Base-by-base conservation (phyloP, 257 asterid genomes). In the Solanum neorickii region DNA sequence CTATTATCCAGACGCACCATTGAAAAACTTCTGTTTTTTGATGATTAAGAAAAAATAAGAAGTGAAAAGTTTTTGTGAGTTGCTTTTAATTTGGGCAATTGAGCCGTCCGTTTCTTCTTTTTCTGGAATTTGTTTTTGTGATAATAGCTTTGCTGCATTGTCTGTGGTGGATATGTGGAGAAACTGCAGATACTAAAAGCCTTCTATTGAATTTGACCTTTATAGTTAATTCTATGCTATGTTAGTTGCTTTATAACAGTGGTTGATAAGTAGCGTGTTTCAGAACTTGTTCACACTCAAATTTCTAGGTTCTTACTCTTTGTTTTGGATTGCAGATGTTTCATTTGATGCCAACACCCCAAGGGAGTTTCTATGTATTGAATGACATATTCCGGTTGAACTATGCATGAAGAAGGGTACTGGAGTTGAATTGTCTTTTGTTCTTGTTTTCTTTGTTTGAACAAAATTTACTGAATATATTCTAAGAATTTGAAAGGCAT, bases 371-470 rank as follows among this genome's bases (percentile, higher is more conserved):
- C 90, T 96, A 93, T 21, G 99, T 96, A 90, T 88, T 88, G 84
- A 96, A 96, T 69, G 99, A 96, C 93, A 94, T 96, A 52, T 96
- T 96, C 94, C 97, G 99, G 89, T 89, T 96, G 91, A 96, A 95
- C 87, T 96, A 96, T 76, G 98, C 97, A 25, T 96, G 92, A 94
- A 66, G 86, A 25, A 25, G 72, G 49, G 39, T 49, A 6, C 56
- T 35, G 42, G 86, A 83, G 60, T 42, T 42, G 87, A 76, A 21
- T 41, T 44, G 82, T 69, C 76, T 62, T 68, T 83, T 83, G 83
- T 52, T 82, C 59, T 37, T 41, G 87, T 72, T 75, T 49, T 66
- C 74, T 78, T 78, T 86, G 94, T 86, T 82, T 82, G 87, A 82
- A 88, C 87, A 42, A 89, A 89, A 76, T 73, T 52, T 47, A 77